Evolutionary conservation across 2,329 filamentous ascomycete species (phyloP), one percentile per base, ranked within the genome.

Genomic region (Laburnicola sp.): DNA sequence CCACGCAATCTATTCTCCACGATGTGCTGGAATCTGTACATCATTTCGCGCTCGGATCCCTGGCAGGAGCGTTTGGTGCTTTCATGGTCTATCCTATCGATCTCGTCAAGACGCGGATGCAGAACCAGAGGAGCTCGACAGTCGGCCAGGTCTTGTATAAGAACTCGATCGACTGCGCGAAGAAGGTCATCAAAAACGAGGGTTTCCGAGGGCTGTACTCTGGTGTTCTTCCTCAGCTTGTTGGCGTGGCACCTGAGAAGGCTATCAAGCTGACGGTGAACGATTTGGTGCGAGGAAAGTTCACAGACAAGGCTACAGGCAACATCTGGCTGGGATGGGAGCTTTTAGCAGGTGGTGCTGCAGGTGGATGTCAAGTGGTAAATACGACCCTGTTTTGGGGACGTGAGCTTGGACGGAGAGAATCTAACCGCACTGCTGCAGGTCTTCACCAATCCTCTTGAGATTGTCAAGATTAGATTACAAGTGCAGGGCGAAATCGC

Each of bases 11-110:
- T 53, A 62, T 91, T 54, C 62, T 95, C 11, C 76, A 85, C 57
- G 78, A 83, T 48, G 70, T 91, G 28, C 74, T 89, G 10, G 88
- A 92, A 69, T 96, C 92, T 1, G 83, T 80, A 2, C 95, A 97
- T 74, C 92, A 96, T 79, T 99, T 99, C 71, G 85, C 79, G 2
- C 84, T 99, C 5, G 94, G 94, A 53, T 91, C 89, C 71, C 62
- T 96, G 62, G 94, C 94, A 6, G 94, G 94, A 75, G 94, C 94
- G 7, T 99, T 99, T 70, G 94, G 94, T 72, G 94, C 94, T 9
- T 97, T 99, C 73, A 97, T 99, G 91, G 94, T 99, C 47, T 99
- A 99, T 73, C 94, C 94, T 23, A 97, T 99, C 69, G 94, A 99
- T 78, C 78, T 99, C 55, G 94, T 99, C 74, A 99, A 99, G 83